These are phyloP conservation scores for Bacidia rubella DNA, from an alignment of 495 filamentous ascomycete species.

Conservation along the genomic window DNA sequence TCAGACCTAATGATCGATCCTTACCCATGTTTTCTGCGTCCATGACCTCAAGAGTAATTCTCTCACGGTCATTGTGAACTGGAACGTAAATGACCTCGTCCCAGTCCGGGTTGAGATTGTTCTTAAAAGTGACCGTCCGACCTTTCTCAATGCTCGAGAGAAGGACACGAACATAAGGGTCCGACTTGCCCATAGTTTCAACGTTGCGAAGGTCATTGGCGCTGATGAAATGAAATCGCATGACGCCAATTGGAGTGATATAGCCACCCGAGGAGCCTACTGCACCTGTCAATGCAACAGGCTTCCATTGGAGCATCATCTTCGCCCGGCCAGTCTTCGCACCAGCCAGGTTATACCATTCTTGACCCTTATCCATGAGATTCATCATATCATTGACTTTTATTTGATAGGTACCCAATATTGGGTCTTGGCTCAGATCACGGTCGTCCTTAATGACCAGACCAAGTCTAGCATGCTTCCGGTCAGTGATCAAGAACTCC, in stretches of 20 bases:
- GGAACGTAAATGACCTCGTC: conserved; percentile 93
- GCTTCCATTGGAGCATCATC: conserved; percentile 86
- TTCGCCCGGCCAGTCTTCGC: conserved; percentile 76
- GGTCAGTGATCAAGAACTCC: conserved; percentile 86
- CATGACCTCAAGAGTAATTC: conserved; percentile 84
- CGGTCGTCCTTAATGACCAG: conserved; percentile 90
- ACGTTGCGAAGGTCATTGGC: conserved; percentile 77
- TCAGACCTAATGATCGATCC: conserved; percentile 69
- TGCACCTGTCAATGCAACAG: conserved; percentile 67
- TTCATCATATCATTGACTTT: conserved; percentile 87
- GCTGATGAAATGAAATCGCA: conserved; percentile 82
- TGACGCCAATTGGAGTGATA: conserved; percentile 80
- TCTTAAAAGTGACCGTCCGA: conserved; percentile 88
- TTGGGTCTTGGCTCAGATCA: conserved; percentile 67
- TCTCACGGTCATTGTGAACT: conserved; percentile 75
- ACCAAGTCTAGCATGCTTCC: conserved; percentile 76
- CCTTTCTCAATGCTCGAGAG: conserved; percentile 81
- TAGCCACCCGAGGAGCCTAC: conserved; percentile 73
- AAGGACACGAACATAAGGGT: conserved; percentile 81
- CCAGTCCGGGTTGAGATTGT: conserved; percentile 90
- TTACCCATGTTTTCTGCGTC: conserved; percentile 80
- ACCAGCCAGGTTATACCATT: conserved; percentile 86
- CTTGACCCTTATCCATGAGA: conserved; percentile 79
- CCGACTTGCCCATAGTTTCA: conserved; percentile 91
- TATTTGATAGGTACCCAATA: conserved; percentile 85